Base-by-base conservation (phyloP, 2,329 filamentous ascomycete genomes). In the Cryphonectria naterciae region DNA sequence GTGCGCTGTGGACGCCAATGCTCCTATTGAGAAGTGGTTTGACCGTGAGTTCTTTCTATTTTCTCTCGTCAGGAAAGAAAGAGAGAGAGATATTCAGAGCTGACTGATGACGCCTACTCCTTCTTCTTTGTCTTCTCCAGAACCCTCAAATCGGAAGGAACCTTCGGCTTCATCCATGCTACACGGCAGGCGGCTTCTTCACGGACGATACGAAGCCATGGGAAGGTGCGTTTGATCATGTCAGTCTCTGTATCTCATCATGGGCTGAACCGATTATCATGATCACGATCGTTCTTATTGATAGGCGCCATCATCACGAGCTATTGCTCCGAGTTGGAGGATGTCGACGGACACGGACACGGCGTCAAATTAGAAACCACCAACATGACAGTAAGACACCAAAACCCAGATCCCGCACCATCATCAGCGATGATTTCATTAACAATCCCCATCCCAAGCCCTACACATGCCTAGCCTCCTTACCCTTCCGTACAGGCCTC, bases 281-380 rank as follows among this genome's bases (percentile, higher is more conserved):
- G 37, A 22, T 81, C 80, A 22, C 22, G 37, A 22, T 49, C 19
- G 22, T 49, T 8, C 4, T 49, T 22, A 85, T 39, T 49, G 84
- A 32, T 15, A 86, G 92, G 94, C 22, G 87, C 90, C 1, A 95
- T 95, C 75, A 88, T 98, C 71, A 98, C 95, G 0, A 88, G 89
- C 4, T 90, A 95, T 25, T 91, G 93, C 74, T 88, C 86, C 60
- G 89, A 92, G 68, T 93, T 95, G 75, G 92, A 97, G 74, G 92
- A 98, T 75, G 85, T 95, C 0, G 94, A 97, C 78, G 88, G 88
- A 7, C 85, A 90, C 58, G 93, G 94, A 70, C 93, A 98, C 76
- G 95, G 95, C 54, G 86, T 87, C 65, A 97, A 97, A 79, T 84
- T 98, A 39, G 94, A 98, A 83, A 85, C 90, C 13, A 88, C 88